Evolutionary conservation across 2,329 filamentous ascomycete species (phyloP).

Genomic region (Drechmeria coniospora): DNA sequence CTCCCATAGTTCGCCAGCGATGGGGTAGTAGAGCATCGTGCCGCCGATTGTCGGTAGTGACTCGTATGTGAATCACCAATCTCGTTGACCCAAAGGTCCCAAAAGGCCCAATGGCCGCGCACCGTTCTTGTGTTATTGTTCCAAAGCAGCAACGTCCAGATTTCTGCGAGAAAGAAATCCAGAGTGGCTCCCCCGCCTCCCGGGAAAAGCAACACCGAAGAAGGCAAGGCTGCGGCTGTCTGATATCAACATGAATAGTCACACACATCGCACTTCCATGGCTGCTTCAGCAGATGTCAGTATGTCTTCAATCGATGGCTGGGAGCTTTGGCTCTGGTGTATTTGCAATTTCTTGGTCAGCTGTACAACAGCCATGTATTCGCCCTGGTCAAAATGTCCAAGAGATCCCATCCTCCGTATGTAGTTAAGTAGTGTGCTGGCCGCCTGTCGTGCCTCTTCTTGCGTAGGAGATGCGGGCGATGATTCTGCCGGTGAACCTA

Average conservation of each 20-base stretch:
- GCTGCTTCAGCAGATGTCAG: conserved; percentile 11
- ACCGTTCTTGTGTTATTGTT: no score
- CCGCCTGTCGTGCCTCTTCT: conserved; percentile 70
- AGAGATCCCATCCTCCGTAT: conserved; percentile 53
- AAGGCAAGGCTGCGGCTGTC: conserved; percentile 4
- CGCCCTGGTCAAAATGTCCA: conserved; percentile 59
- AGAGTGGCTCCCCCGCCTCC: no score
- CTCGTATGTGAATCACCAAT: no score
- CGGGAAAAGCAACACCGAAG: no score
- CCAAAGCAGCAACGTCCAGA: no score
- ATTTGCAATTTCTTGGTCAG: conserved; percentile 76
- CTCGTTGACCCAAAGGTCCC: no score
- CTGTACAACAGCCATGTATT: conserved; percentile 64
- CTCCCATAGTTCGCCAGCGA: no score
- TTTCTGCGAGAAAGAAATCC: no score
- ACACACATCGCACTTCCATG: conserved; percentile 15
- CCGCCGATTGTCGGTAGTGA: no score
- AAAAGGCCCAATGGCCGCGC: no score
- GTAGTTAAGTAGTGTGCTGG: conserved; percentile 69
- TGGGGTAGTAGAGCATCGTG: no score
- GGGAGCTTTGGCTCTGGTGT: conserved; percentile 30
- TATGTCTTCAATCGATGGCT: conserved; percentile 30
- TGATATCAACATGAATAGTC: conserved; percentile 2
- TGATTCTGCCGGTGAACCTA: conserved; percentile 27
- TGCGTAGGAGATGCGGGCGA: conserved; percentile 56